These are phyloP conservation scores for Tricholoma sp. DNA, from an alignment of 768 basidiomycete species.

Conservation along the genomic window DNA sequence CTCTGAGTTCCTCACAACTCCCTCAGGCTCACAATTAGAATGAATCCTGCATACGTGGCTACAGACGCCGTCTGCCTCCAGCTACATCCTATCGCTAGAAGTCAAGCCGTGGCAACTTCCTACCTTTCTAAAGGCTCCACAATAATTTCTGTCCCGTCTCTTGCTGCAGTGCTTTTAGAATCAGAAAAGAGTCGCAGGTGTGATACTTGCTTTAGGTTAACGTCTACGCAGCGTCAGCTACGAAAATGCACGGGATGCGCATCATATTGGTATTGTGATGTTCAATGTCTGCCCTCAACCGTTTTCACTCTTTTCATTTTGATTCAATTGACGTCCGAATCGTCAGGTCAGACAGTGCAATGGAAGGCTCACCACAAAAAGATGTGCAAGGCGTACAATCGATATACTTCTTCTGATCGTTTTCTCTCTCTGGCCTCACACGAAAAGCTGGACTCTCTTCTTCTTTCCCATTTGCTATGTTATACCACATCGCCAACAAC, in stretches of 20 bases:
- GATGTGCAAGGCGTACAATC: constrained; percentile 57
- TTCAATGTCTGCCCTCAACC: constrained; percentile 43
- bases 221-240: constrained; percentile 28
- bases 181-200: constrained; percentile 62
- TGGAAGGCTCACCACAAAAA: constrained; percentile 65
- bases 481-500: constrained; percentile 22
- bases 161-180: constrained; percentile 46
- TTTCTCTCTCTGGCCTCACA: constrained; percentile 48
- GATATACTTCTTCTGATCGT: constrained; percentile 37
- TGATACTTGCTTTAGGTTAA: constrained; percentile 51
- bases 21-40: neutral
- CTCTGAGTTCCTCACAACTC: constrained; percentile 1
- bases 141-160: constrained; percentile 40
- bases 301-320: neutral
- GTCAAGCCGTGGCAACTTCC: constrained; percentile 40
- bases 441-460: constrained; percentile 54
- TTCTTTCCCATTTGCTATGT: constrained; percentile 61
- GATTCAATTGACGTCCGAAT: neutral
- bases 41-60: neutral
- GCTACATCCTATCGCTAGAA: constrained; percentile 43
- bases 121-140: constrained; percentile 39
- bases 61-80: constrained; percentile 27
- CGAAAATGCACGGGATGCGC: constrained; percentile 63
- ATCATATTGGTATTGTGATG: constrained; percentile 70
- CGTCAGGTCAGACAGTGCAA: constrained; percentile 59